phyloP scores from a whole-genome alignment of 1,284 basidiomycete genomes.

The Melampsora americana region DNA sequence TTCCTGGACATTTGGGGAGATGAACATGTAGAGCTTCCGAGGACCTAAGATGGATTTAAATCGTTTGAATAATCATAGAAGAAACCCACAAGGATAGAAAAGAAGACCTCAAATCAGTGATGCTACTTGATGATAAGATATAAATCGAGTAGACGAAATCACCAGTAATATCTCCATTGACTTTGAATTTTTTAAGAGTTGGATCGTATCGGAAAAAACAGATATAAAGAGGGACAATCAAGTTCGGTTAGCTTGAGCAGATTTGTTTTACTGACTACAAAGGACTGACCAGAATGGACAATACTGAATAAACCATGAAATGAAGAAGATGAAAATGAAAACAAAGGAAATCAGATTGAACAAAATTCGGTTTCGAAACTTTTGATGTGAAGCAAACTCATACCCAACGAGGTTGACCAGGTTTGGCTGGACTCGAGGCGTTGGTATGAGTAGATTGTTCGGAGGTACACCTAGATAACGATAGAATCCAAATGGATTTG shows the following conservation, averaged over 20 bases:
- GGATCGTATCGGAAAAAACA: too few relatives aligned
- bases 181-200: background rate
- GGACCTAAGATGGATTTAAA: constrained; percentile 12
- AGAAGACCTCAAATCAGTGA: too few relatives aligned
- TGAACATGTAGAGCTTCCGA: constrained; percentile 30
- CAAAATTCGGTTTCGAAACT: background rate
- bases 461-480: too few relatives aligned
- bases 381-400: background rate
- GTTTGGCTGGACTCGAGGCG: constrained; percentile 24
- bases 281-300: constrained; percentile 28
- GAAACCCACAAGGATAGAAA: background rate
- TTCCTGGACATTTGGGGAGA: constrained; percentile 15
- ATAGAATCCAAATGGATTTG: too few relatives aligned
- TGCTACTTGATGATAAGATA: background rate
- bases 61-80: background rate
- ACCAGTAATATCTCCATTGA: constrained; percentile 36
- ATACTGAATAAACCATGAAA: constrained; percentile 3
- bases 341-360: background rate
- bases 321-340: too few relatives aligned
- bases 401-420: constrained; percentile 34
- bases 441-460: constrained; percentile 2
- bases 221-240: background rate
- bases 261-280: too few relatives aligned
- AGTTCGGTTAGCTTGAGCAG: background rate
- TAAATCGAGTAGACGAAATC: background rate